phyloP scores from a whole-genome alignment of 164 flowering plant genomes.

The Vitis labrusca region DNA sequence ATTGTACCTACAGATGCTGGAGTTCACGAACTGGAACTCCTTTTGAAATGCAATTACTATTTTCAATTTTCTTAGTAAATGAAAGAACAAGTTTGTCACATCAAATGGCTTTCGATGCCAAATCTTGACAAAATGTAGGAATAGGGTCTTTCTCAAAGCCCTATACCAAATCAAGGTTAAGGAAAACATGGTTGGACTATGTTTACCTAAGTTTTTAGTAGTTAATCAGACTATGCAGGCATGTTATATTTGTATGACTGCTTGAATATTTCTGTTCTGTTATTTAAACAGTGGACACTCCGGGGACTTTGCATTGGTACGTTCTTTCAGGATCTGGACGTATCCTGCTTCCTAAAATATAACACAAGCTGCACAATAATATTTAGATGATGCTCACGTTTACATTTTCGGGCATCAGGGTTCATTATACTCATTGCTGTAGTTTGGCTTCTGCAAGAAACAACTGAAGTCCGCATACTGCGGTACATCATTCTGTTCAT shows the following conservation, averaged over 20 bases:
- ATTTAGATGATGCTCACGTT: neutral
- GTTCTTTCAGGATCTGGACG: constrained; percentile 17
- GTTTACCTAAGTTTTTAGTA: neutral
- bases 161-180: neutral
- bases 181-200: neutral
- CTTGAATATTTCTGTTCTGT: neutral
- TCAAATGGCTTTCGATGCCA: too few species aligned
- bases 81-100: too few species aligned
- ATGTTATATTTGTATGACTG: neutral
- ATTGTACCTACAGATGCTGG: too few species aligned
- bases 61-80: too few species aligned
- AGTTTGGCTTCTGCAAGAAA: constrained; percentile 85
- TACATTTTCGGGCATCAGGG: constrained; percentile 43
- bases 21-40: too few species aligned
- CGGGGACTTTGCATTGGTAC: constrained; percentile 94
- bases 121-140: too few species aligned
- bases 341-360: neutral
- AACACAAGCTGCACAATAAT: neutral
- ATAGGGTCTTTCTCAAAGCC: too few species aligned
- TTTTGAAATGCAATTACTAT: too few species aligned
- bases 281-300: constrained; percentile 77
- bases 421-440: constrained; percentile 80
- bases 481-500: constrained; percentile 89
- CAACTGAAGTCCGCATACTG: constrained; percentile 61
- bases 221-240: neutral